Percentiles rank a stretch among this genome's conserved stretches.
These are phyloP conservation scores for Spizellomyces punctatus DNA, from an alignment of 192 early-diverging fungal species.

Conservation along the genomic window DNA sequence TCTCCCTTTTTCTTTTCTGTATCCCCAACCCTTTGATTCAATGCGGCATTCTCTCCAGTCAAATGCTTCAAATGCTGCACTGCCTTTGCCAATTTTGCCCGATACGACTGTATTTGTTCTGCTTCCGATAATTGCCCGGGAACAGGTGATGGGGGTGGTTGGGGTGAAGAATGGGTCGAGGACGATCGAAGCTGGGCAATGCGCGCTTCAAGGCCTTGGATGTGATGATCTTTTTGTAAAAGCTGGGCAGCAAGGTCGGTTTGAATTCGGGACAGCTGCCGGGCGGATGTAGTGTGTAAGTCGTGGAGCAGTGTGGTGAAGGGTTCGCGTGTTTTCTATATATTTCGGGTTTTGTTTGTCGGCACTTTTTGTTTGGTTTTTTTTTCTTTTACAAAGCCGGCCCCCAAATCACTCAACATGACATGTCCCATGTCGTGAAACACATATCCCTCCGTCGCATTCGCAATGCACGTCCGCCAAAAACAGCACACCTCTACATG, in stretches of 20 bases:
- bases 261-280: constrained; percentile 2
- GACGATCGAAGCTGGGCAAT: neutral
- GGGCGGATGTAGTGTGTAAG: neutral
- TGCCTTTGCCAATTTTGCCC: constrained; percentile 8
- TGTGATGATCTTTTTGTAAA: neutral
- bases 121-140: neutral
- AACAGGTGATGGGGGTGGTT: neutral
- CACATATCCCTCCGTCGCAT: too few relatives aligned
- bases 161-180: neutral
- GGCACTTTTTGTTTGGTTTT: too few relatives aligned
- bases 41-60: constrained; percentile 2
- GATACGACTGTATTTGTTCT: constrained; percentile 1
- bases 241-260: neutral
- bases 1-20: neutral
- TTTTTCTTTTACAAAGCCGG: too few relatives aligned
- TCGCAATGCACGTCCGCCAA: too few relatives aligned
- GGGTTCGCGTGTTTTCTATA: too few relatives aligned
- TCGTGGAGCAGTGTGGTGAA: neutral
- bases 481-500: neutral
- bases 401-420: too few relatives aligned
- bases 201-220: neutral
- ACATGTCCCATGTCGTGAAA: too few relatives aligned
- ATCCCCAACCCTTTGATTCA: neutral
- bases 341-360: too few relatives aligned
- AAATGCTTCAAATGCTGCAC: constrained; percentile 18